A percentile compares a stretch with the other conserved stretches of the same genome.
Evolutionary conservation across 1,139 yeast species (phyloP).

Genomic region (Eremothecium coryli): DNA sequence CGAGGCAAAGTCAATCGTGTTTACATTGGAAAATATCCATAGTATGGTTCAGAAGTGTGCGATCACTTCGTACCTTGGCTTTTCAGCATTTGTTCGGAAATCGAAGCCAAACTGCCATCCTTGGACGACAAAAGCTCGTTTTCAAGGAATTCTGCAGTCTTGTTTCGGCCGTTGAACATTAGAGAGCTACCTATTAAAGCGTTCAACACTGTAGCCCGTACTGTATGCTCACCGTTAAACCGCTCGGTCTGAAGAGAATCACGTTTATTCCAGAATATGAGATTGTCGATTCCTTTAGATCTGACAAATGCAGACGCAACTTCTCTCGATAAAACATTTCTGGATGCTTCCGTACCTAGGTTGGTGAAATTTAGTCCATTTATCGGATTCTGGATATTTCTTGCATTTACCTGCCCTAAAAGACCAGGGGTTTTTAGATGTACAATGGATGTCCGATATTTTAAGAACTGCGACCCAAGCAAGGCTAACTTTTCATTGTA

Average conservation of each 20-base stretch:
- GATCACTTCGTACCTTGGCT: no score
- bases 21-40: no score
- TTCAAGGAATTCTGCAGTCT: slow-evolving; percentile 48
- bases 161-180: slow-evolving; percentile 53
- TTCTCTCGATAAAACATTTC: slow-evolving; percentile 42
- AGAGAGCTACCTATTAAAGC: slow-evolving; percentile 79
- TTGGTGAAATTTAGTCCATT: slow-evolving; percentile 55
- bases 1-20: no score
- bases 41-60: no score
- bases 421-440: slow-evolving; percentile 28
- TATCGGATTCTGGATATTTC: slow-evolving; percentile 30
- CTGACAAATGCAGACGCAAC: slow-evolving; percentile 48
- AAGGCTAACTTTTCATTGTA: slow-evolving; percentile 76
- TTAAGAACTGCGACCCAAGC: slow-evolving; percentile 67
- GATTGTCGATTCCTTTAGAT: slow-evolving; percentile 38
- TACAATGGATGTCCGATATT: slow-evolving; percentile 47
- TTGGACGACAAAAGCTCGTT: slow-evolving; percentile 32
- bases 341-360: slow-evolving; percentile 49
- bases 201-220: slow-evolving; percentile 59
- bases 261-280: slow-evolving; percentile 67
- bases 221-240: slow-evolving; percentile 46
- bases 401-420: neutral
- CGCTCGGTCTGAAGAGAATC: slow-evolving; percentile 44
- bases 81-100: no score
- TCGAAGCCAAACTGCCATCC: slow-evolving; percentile 17